Conservation (phyloP, 805 yeast genomes). For the Metschnikowia cubensis region DNA sequence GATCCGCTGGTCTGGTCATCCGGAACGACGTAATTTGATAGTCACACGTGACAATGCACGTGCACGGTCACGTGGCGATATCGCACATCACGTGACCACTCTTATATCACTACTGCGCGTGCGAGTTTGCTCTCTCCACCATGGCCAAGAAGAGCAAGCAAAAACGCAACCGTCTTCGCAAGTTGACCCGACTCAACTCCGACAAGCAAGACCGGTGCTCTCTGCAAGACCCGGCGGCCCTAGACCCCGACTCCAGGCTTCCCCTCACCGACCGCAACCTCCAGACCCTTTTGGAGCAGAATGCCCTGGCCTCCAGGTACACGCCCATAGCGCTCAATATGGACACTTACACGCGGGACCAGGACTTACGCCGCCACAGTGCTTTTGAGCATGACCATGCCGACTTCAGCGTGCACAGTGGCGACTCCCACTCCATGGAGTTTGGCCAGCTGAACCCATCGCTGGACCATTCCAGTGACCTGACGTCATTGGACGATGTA, state of each 20-base stretch:
- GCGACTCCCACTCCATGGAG: slow-evolving; percentile 22
- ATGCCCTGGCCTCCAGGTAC: slow-evolving; percentile 11
- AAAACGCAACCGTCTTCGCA: slow-evolving; percentile 8
- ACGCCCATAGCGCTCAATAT: slow-evolving; percentile 36
- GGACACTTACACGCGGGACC: slow-evolving; percentile 37
- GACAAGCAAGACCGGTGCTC: not conserved
- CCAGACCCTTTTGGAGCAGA: slow-evolving; percentile 24
- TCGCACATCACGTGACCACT: too few species aligned
- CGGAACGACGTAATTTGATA: too few species aligned
- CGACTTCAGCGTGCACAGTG: slow-evolving; percentile 9
- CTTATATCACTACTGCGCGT: not conserved
- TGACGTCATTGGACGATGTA: slow-evolving; percentile 85
- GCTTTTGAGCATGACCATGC: slow-evolving; percentile 12
- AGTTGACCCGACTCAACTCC: not conserved
- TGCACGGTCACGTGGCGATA: too few species aligned
- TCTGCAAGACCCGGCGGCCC: not conserved
- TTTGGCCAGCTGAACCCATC: slow-evolving; percentile 60
- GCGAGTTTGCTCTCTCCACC: not conserved
- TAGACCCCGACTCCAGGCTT: slow-evolving; percentile 6
- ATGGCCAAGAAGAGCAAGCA: slow-evolving; percentile 14
- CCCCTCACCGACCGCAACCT: slow-evolving; percentile 40
- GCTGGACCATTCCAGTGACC: slow-evolving; percentile 55
- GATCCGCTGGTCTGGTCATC: too few species aligned
- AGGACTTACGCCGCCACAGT: slow-evolving; percentile 12
- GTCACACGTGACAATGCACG: too few species aligned